phyloP scores from a whole-genome alignment of 768 basidiomycete species.

The Stropharia rugosoannulata region DNA sequence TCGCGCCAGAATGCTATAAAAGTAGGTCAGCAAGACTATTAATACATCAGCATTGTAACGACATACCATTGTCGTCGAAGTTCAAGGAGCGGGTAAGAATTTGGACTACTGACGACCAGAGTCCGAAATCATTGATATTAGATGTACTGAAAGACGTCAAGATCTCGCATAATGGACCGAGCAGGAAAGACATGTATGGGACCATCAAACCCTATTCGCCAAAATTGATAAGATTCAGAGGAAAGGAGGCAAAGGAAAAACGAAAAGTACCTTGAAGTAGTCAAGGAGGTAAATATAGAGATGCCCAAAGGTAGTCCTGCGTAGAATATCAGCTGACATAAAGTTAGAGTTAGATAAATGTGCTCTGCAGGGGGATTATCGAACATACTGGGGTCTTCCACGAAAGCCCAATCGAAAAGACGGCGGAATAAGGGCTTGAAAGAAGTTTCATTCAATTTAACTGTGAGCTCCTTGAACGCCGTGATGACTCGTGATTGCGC shows the following conservation, averaged over 20 bases:
- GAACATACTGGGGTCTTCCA: constrained; percentile 44
- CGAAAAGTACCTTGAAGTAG: constrained; percentile 77
- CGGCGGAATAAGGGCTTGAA: constrained; percentile 93
- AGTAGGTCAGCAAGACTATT: background rate
- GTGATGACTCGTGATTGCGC: constrained; percentile 53
- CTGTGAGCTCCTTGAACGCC: constrained; percentile 86
- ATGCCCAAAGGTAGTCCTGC: constrained; percentile 72
- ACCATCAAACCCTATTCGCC: constrained; percentile 72
- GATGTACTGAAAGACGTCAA: constrained; percentile 49
- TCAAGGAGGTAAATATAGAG: constrained; percentile 73
- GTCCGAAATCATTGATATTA: constrained; percentile 30
- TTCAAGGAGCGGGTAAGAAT: constrained; percentile 68
- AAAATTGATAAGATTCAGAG: background rate
- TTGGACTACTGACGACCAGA: constrained; percentile 66
- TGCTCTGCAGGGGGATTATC: background rate
- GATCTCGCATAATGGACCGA: constrained; percentile 64
- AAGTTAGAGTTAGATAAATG: constrained; percentile 3
- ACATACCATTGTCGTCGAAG: constrained; percentile 79
- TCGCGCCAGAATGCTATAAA: constrained; percentile 87
- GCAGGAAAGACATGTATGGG: constrained; percentile 82
- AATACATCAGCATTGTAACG: background rate
- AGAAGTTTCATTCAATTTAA: constrained; percentile 88
- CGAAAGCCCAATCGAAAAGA: constrained; percentile 94
- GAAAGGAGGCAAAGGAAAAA: background rate
- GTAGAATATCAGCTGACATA: constrained; percentile 33